phyloP scores from a whole-genome alignment of 768 basidiomycete species.

The Auriscalpium vulgare region DNA sequence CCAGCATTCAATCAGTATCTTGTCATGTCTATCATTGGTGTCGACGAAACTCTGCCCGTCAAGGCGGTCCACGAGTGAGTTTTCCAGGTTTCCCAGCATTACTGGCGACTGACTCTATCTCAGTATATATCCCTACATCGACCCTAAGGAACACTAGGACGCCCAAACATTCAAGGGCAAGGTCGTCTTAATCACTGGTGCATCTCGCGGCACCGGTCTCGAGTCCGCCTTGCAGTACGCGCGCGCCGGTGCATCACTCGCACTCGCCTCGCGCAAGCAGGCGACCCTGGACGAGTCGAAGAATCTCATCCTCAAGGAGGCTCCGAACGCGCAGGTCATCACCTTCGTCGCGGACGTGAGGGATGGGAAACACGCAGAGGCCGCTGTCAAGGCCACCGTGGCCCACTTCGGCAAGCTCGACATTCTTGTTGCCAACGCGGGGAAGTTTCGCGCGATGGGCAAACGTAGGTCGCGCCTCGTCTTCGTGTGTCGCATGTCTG shows the following conservation, averaged over 20 bases:
- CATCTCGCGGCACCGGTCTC: conserved; percentile 9
- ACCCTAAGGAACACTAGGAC: not conserved
- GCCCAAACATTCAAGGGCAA: conserved; percentile 7
- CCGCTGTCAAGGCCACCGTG: too few species aligned
- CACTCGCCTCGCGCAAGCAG: conserved; percentile 7
- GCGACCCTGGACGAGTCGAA: conserved; percentile 12
- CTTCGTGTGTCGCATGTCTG: too few species aligned
- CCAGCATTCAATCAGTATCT: too few species aligned
- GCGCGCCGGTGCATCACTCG: conserved; percentile 9
- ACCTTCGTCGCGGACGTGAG: not conserved
- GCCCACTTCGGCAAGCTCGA: conserved; percentile 18
- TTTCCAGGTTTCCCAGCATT: too few species aligned
- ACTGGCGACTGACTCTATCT: not conserved
- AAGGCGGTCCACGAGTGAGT: too few species aligned
- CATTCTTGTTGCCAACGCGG: conserved; percentile 13
- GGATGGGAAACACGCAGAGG: too few species aligned
- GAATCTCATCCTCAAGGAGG: not conserved
- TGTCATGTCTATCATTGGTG: too few species aligned
- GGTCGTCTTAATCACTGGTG: conserved; percentile 15
- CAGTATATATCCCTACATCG: not conserved
- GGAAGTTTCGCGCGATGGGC: not conserved
- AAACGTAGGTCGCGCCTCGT: not conserved
- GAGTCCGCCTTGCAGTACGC: conserved; percentile 10
- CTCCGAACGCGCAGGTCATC: conserved; percentile 1
- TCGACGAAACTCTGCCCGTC: too few species aligned